A percentile compares a stretch with the other conserved stretches of the same genome.
phyloP scores from a whole-genome alignment of 495 filamentous ascomycete species.

The Thermothielavioides terrestris region DNA sequence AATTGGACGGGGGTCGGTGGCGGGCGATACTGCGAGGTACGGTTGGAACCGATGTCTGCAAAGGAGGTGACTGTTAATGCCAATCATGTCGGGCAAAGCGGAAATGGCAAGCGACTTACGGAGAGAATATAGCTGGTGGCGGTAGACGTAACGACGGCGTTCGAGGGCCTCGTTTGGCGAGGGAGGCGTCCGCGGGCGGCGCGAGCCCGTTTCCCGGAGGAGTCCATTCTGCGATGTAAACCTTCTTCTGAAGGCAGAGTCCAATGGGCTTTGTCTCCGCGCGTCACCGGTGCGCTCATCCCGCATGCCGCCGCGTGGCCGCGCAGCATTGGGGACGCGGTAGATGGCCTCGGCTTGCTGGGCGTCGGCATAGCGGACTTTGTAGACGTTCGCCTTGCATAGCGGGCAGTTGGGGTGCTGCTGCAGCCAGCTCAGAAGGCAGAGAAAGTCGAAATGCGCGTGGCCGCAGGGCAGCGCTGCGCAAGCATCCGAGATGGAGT shows the following conservation, averaged over 20 bases:
- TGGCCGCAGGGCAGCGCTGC: slow-evolving; percentile 69
- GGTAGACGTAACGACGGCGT: slow-evolving; percentile 67
- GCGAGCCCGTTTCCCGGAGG: neutral
- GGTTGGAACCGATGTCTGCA: slow-evolving; percentile 63
- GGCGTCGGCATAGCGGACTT: slow-evolving; percentile 57
- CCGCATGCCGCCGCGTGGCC: neutral
- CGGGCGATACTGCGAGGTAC: slow-evolving; percentile 63
- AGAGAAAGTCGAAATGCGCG: slow-evolving; percentile 74
- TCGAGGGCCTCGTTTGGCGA: slow-evolving; percentile 50
- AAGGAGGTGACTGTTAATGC: neutral
- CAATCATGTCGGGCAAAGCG: neutral
- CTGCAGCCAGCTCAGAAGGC: slow-evolving; percentile 75
- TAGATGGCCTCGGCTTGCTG: slow-evolving; percentile 46
- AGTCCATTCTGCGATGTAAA: neutral
- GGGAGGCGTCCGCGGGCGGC: slow-evolving; percentile 13
- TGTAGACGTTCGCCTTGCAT: slow-evolving; percentile 60
- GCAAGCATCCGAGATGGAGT: slow-evolving; percentile 61
- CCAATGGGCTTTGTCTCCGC: neutral
- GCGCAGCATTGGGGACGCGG: slow-evolving; percentile 23
- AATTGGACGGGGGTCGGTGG: slow-evolving; percentile 64
- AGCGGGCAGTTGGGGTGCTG: slow-evolving; percentile 66
- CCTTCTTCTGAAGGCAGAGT: neutral
- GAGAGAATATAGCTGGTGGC: slow-evolving; percentile 64
- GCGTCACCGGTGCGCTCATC: neutral
- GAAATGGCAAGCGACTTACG: slow-evolving; percentile 35